Base-by-base conservation (phyloP, 2,329 filamentous ascomycete species). In the Xylariaceae sp. region DNA sequence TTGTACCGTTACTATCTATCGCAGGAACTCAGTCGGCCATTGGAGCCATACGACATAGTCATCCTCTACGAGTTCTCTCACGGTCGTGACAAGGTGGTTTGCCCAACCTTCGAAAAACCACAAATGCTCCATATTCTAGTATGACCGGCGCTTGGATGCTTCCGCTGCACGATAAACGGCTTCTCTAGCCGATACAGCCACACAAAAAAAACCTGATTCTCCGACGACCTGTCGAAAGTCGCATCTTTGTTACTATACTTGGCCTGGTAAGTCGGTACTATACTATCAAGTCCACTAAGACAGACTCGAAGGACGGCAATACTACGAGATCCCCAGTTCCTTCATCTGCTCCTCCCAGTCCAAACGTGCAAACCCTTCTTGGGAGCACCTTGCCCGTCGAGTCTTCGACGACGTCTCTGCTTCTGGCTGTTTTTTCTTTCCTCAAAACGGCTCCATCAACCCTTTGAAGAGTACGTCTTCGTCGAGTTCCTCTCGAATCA, bases 31-130 rank as follows among this genome's bases (percentile, higher is more conserved):
- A 2, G 39, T 26, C 19, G 46, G 45, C 45, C 40, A 46, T 1
- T 45, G 14, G 3, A 56, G 26, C 53, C 53, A 49, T 36, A 11
- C 7, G n/a, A 24, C 4, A 11, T 41, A 36, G n/a, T 56, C 43
- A 11, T 36, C 41, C 4, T 24, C 21, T 14, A 40, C 23, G 9
- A 47, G 47, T n/a, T 6, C 16, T 17, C 29, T 43, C n/a, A 36
- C 34, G 3, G 41, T 31, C 5, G 5, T 4, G 3, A 56, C 17
- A 29, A 52, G 41, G 21, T 37, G 36, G 34, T 34, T 12, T n/a
- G 53, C 43, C 47, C 26, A 52, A 5, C 21, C 41, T n/a, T 41
- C 14, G 11, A 52, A 45, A 29, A n/a, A 52, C 41, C 47, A 56
- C 9, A 46, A 8, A 14, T 21, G 4, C 33, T 36, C 47, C 21